These are phyloP conservation scores for Inosperma sp. DNA, from an alignment of 768 basidiomycete species.

Conservation along the genomic window DNA sequence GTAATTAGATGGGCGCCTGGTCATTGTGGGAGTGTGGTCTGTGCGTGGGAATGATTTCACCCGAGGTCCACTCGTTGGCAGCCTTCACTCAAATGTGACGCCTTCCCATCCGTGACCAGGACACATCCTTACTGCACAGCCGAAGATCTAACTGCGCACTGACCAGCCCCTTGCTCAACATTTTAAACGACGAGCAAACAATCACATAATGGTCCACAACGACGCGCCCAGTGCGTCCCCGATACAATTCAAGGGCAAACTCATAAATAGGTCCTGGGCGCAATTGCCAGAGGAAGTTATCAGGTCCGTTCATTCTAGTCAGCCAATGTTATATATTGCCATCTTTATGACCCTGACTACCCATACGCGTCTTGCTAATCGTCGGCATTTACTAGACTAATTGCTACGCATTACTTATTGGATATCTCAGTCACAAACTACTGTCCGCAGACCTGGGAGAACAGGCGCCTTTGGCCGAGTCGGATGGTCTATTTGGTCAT, in stretches of 20 bases:
- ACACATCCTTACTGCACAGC: slow-evolving; percentile 26
- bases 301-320: slow-evolving; percentile 21
- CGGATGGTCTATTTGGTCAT: slow-evolving; percentile 58
- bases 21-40: slow-evolving; percentile 27
- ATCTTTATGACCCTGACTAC: slow-evolving; percentile 19
- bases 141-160: slow-evolving; percentile 38
- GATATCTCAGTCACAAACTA: slow-evolving; percentile 40
- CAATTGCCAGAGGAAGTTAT: slow-evolving; percentile 29
- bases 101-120: slow-evolving; percentile 30
- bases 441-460: slow-evolving; percentile 46
- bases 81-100: slow-evolving; percentile 23
- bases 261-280: slow-evolving; percentile 28
- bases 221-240: slow-evolving; percentile 1
- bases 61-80: slow-evolving; percentile 18
- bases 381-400: slow-evolving; percentile 40
- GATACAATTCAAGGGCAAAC: slow-evolving; percentile 23
- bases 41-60: slow-evolving; percentile 41
- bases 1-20: too few species aligned
- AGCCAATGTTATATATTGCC: slow-evolving; percentile 9
- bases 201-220: slow-evolving; percentile 2
- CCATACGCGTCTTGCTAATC: slow-evolving; percentile 33
- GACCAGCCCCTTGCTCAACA: slow-evolving; percentile 35
- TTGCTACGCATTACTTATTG: slow-evolving; percentile 56
- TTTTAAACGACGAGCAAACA: slow-evolving; percentile 25
- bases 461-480: slow-evolving; percentile 53